Base-by-base conservation (phyloP, 202 grass and related monocot species). In the Panicum virgatum region DNA sequence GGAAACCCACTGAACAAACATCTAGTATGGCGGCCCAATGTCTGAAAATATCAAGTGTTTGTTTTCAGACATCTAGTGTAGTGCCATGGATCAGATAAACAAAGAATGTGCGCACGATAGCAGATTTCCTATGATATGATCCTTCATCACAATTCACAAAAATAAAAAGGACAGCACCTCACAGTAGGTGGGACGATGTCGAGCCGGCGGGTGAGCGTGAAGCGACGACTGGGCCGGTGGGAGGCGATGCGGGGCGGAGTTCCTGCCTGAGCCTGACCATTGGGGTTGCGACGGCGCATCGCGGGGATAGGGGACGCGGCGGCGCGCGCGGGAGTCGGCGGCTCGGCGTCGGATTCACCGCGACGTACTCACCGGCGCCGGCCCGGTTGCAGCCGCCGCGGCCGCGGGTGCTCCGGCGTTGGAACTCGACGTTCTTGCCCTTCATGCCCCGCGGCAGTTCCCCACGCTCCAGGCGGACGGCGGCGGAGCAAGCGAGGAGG, bases 1-100 rank as follows among this genome's bases (percentile, higher is more conserved):
- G 19, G n/a, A 50, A 72, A 47, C 58, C 15, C 22, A 42, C 59
- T 47, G 12, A 60, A 61, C 75, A 62, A 78, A 57, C 25, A 84
- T 80, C 56, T 20, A 63, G 7, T 50, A 76, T 70, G 61, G 48
- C 54, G 40, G 47, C 26, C 27, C 7, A 5, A 72, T 68, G 30
- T 46, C 37, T 48, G 27, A 44, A 52, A 78, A n/a, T n/a, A n/a
- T n/a, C 32, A 22, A 52, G n/a, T n/a, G n/a, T n/a, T n/a, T n/a
- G n/a, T n/a, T n/a, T n/a, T n/a, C n/a, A n/a, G n/a, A n/a, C n/a
- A n/a, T n/a, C n/a, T 4, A 52, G 60, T 36, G 19, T 45, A 6
- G 0, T 29, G 3, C 45, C 16, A 51, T 14, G 46, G 47, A 72
- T 72, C 45, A 72, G 45, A 32, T 30, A 50, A 72, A 50, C 9